These are phyloP conservation scores for Gossypioides kirkii DNA, from an alignment of 345 rosid species.

Conservation along the genomic window DNA sequence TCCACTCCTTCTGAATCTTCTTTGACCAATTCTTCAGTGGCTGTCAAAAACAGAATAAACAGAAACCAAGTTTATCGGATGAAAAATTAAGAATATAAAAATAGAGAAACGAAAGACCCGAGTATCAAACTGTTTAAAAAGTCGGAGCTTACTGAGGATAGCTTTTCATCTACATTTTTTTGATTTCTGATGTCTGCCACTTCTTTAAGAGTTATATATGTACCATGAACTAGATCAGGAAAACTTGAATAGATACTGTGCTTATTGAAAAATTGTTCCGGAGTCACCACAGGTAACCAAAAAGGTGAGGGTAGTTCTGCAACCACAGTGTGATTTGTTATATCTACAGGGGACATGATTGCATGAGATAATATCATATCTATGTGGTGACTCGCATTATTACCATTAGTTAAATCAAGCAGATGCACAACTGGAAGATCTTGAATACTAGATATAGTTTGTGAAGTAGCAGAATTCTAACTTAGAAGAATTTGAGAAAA, in stretches of 20 bases:
- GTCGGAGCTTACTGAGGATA: conserved; percentile 40
- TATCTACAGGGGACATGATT: neutral
- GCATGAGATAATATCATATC: too few species aligned
- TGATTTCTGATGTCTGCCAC: conserved; percentile 25
- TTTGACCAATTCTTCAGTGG: conserved; percentile 59
- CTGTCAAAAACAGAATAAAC: conserved; percentile 28
- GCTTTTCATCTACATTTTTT: conserved; percentile 36
- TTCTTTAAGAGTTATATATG: conserved; percentile 28
- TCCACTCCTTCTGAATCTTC: conserved; percentile 90
- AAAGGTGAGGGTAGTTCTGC: conserved; percentile 13
- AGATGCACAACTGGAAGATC: conserved; percentile 9
- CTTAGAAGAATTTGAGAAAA: conserved; percentile 10
- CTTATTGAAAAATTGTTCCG: neutral
- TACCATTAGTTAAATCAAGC: conserved; percentile 19
- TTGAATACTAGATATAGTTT: conserved; percentile 13
- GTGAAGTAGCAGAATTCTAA: conserved; percentile 20
- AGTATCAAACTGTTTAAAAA: conserved; percentile 68
- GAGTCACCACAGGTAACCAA: neutral
- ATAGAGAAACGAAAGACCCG: neutral
- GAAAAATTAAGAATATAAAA: neutral
- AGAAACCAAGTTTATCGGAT: neutral
- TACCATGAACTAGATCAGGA: conserved; percentile 11
- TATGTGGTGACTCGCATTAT: neutral
- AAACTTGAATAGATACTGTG: conserved; percentile 8
- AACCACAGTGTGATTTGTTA: conserved; percentile 7